Conservation (phyloP, 495 filamentous ascomycete species). For the Massariosphaeria phaeospora region DNA sequence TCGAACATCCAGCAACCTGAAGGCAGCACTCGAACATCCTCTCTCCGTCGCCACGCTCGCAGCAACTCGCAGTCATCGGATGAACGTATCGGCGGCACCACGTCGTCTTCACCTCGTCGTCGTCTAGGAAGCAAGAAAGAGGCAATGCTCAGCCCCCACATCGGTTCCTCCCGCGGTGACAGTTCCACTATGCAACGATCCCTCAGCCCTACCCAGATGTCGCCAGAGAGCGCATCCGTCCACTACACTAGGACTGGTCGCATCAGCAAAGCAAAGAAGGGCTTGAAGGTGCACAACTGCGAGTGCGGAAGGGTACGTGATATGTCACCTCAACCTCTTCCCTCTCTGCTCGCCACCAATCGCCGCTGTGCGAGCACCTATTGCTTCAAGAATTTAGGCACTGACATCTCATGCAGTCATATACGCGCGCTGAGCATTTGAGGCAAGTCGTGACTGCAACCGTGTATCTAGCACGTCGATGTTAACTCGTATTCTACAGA, state of each 20-base stretch:
- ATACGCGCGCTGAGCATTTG: conserved; percentile 78
- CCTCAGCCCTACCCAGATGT: conserved; percentile 28
- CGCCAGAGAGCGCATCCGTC: conserved; percentile 22
- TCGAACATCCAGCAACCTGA: conserved; percentile 22
- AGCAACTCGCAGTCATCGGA: conserved; percentile 27
- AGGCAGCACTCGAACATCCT: conserved; percentile 12
- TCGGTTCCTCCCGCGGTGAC: conserved; percentile 24
- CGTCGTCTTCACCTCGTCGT: conserved; percentile 27
- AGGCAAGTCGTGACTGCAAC: conserved; percentile 47
- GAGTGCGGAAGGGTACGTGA: conserved; percentile 41
- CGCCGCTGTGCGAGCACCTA: background rate
- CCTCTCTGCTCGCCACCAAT: background rate
- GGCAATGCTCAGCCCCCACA: conserved; percentile 28
- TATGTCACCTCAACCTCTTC: conserved; percentile 1
- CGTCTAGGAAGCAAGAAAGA: conserved; percentile 28
- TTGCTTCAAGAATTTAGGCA: background rate
- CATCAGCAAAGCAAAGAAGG: conserved; percentile 43
- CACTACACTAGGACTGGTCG: conserved; percentile 40
- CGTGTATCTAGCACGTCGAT: background rate
- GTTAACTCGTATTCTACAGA: conserved; percentile 45
- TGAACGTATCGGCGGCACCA: conserved; percentile 27
- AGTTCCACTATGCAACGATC: conserved; percentile 33
- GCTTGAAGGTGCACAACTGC: conserved; percentile 39
- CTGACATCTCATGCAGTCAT: conserved; percentile 32
- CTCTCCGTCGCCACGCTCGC: conserved; percentile 22